Percentiles rank a stretch among this genome's conserved stretches.
Conservation (phyloP, 352 stramenopile species). For the Globisporangium viniferum region DNA sequence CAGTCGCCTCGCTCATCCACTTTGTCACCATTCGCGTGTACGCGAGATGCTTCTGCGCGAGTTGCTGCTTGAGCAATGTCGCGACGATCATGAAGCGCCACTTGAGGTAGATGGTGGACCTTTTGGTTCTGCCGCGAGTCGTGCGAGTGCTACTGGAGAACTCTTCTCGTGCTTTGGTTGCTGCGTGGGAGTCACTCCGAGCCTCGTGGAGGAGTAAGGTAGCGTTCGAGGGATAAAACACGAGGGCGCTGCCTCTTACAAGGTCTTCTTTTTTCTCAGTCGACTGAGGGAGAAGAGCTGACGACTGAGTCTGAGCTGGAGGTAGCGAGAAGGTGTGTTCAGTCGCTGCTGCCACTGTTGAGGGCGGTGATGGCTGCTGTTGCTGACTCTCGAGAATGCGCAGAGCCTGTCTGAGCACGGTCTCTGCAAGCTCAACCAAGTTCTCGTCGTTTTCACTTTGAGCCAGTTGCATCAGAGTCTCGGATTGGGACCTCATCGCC, state of each 20-base stretch:
- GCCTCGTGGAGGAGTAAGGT: not conserved
- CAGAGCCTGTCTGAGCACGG: not conserved
- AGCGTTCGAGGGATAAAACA: not conserved
- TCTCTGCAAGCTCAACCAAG: constrained; percentile 1
- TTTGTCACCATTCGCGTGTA: constrained; percentile 18
- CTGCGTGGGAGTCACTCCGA: not conserved
- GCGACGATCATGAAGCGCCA: constrained; percentile 11
- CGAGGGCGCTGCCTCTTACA: not conserved
- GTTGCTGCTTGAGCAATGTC: constrained; percentile 6
- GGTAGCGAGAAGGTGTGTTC: not conserved
- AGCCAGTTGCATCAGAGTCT: not conserved
- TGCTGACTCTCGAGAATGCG: not conserved
- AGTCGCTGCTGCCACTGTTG: not conserved
- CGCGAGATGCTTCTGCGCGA: constrained; percentile 18
- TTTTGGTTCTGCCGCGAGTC: not conserved
- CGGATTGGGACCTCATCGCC: not conserved
- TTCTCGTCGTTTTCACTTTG: not conserved
- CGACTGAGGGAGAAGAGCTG: not conserved
- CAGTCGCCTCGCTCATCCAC: constrained; percentile 4
- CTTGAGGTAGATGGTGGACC: not conserved
- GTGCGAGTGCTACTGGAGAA: not conserved
- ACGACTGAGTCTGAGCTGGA: not conserved
- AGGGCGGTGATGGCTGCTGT: not conserved
- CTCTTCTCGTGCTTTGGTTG: not conserved
- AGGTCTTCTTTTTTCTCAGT: not conserved